These are phyloP conservation scores for Vitis vinifera DNA, from an alignment of 164 flowering plant species.

Conservation along the genomic window DNA sequence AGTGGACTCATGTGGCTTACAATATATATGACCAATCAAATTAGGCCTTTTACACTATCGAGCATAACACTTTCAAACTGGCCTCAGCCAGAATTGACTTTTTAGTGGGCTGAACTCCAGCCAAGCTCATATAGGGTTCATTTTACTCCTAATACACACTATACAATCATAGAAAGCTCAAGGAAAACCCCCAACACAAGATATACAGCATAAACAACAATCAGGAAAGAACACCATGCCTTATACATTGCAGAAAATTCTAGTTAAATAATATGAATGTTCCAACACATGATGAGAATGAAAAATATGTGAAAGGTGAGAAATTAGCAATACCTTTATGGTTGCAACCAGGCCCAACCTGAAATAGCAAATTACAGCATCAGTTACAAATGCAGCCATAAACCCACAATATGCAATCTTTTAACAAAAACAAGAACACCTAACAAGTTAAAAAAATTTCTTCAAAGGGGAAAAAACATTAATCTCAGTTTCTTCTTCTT, in stretches of 20 bases:
- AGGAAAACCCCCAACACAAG: neutral
- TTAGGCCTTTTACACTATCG: too few relatives aligned
- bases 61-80: too few relatives aligned
- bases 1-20: too few relatives aligned
- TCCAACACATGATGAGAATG: neutral
- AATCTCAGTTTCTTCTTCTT: too few relatives aligned
- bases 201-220: neutral
- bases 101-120: too few relatives aligned
- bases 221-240: neutral
- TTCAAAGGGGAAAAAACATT: too few relatives aligned
- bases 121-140: too few relatives aligned
- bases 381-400: neutral
- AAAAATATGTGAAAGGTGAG: neutral
- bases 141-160: too few relatives aligned
- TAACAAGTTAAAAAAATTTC: neutral
- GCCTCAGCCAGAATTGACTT: too few relatives aligned
- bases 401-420: neutral
- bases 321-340: slow-evolving; percentile 7
- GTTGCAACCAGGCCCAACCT: slow-evolving; percentile 14
- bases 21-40: too few relatives aligned
- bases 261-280: neutral
- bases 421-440: neutral
- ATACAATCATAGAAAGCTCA: neutral
- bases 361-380: neutral
- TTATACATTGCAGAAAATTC: neutral